These are phyloP conservation scores for Emergomyces orientalis DNA, from an alignment of 2,329 filamentous ascomycete species.

Conservation along the genomic window DNA sequence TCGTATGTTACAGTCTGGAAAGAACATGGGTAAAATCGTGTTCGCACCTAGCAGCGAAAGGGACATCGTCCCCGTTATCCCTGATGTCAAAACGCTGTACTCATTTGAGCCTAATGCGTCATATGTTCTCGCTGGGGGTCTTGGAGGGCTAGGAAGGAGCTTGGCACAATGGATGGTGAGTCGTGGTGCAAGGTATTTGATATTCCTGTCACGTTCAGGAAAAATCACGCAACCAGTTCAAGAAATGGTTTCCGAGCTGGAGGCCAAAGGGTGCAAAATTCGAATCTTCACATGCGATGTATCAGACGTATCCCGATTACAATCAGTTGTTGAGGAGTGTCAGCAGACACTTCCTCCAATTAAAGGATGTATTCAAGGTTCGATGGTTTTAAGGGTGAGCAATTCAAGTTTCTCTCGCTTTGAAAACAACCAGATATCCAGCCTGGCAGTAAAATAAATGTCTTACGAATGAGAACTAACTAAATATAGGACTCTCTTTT, in stretches of 20 bases:
- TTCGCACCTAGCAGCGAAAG: slow-evolving; percentile 11
- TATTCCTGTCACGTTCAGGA: slow-evolving; percentile 25
- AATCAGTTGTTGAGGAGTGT: slow-evolving; percentile 14
- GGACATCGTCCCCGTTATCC: slow-evolving; percentile 15
- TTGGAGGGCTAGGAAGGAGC: slow-evolving; percentile 21
- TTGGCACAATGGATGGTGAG: slow-evolving; percentile 20
- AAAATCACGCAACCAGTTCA: slow-evolving; percentile 14
- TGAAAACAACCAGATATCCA: not conserved
- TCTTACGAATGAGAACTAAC: not conserved
- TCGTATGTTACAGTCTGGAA: slow-evolving; percentile 17
- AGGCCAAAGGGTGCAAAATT: slow-evolving; percentile 13
- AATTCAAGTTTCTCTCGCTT: not conserved
- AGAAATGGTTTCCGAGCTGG: slow-evolving; percentile 16
- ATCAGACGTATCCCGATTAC: slow-evolving; percentile 11
- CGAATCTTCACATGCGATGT: slow-evolving; percentile 21
- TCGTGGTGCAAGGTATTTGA: slow-evolving; percentile 22
- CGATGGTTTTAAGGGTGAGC: slow-evolving; percentile 23
- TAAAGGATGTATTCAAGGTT: slow-evolving; percentile 25
- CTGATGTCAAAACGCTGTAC: slow-evolving; percentile 11
- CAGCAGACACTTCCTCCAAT: slow-evolving; percentile 20
- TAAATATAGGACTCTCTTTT: slow-evolving; percentile 24
- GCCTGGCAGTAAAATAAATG: not conserved
- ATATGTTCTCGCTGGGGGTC: slow-evolving; percentile 20
- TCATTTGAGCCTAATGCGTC: slow-evolving; percentile 13
- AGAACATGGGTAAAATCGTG: slow-evolving; percentile 19